A percentile compares a stretch with the other conserved stretches of the same genome.
Conservation (phyloP, 1,139 yeast species). For the Candida sp. region DNA sequence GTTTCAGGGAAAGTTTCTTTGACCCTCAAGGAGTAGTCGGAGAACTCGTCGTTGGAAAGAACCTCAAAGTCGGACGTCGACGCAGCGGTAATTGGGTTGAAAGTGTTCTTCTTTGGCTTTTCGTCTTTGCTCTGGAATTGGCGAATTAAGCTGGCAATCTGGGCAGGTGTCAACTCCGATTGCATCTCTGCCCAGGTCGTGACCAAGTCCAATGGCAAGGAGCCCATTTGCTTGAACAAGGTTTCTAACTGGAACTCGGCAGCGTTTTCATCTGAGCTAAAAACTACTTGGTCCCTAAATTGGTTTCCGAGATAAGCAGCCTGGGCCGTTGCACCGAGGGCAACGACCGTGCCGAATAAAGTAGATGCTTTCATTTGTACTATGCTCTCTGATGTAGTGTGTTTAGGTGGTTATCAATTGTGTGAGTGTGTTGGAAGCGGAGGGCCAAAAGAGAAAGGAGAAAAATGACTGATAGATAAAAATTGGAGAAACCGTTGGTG, state of each 20-base stretch:
- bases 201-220: conserved; percentile 5
- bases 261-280: conserved; percentile 4
- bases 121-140: conserved; percentile 15
- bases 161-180: conserved; percentile 18
- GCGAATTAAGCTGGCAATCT: conserved; percentile 22
- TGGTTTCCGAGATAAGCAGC: conserved; percentile 10
- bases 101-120: conserved; percentile 8
- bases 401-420: too few species aligned
- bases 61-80: conserved; percentile 20
- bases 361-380: conserved; percentile 1
- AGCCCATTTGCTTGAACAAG: neutral
- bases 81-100: conserved; percentile 1
- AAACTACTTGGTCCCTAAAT: conserved; percentile 12
- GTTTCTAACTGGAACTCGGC: conserved; percentile 1
- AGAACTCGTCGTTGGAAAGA: conserved; percentile 26
- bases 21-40: conserved; percentile 43
- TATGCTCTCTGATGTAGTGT: too few species aligned
- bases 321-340: conserved; percentile 6
- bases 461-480: neutral
- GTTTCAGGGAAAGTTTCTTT: conserved; percentile 44
- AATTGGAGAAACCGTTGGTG: neutral
- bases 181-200: conserved; percentile 30
- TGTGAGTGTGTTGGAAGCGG: neutral
- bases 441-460: neutral
- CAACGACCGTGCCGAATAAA: neutral